Base-by-base conservation (phyloP, 108 stramenopile genomes). In the Cylindrotheca fusiformis region DNA sequence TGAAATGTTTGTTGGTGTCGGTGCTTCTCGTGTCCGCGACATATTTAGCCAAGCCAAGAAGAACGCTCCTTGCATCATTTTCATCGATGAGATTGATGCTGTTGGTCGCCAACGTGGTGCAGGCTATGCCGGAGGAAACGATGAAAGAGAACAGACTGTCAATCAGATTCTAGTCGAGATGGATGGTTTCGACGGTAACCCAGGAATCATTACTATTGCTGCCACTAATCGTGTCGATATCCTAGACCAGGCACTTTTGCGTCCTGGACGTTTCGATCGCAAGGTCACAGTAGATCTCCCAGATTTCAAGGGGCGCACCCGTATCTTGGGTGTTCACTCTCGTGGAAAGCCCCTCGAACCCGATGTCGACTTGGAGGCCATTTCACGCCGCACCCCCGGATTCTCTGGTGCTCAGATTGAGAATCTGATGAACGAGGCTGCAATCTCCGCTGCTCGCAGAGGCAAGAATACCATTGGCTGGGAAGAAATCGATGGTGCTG, bases 141-240 rank as follows among this genome's bases (percentile, higher is more conserved):
- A 99, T 74, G 96, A 97, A 78, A 62, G 94, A 55, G 93, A 95
- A 65, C 90, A 98, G 66, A 99, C 99, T 32, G 93, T 99, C 52
- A 98, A 98, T 74, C 99, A 99, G 67, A 97, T 99, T 68, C 83
- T 99, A 22, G 97, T 97, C 3, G 97, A 98, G 72, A 90, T 97
- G 85, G 95, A 96, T 69, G 99, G 99, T 33, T 99, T 98, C 69
- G 87, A 95, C 44, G 95, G 96, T 33, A 96, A 97, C 72, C 61
- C 81, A 44, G 90, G 96, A 62, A 84, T 98, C 48, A 97, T 99
- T 49, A 95, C 97, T 33, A 88, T 99, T 51, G 99, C 96, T 1
- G 99, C 99, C 0, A 99, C 99, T 19, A 99, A 99, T 78, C 85
- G 97, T 50, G 83, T 97, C 14, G 97, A 99, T 63, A 82, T 95